Base-by-base conservation (phyloP, 345 rosid genomes). In the Theobroma cacao region DNA sequence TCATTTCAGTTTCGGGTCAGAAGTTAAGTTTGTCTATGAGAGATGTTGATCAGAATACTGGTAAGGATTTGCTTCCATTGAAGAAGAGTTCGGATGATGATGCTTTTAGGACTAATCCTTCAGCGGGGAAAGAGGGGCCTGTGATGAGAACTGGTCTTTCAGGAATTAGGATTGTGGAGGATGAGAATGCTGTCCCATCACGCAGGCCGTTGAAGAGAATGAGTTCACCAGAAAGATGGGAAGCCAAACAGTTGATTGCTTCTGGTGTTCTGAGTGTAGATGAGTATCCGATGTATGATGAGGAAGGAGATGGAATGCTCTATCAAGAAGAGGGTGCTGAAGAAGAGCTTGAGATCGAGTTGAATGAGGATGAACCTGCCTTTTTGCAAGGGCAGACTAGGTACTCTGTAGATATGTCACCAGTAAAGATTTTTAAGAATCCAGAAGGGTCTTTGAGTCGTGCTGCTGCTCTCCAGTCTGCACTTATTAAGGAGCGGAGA, bases 361-460 rank as follows among this genome's bases (percentile, higher is more conserved):
- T 93, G 86, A 95, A 95, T 34, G 97, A 93, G 71, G 97, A 92
- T 45, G 96, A 92, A 78, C 99, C 96, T 43, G 91, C 92, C 17
- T 93, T 93, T 81, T 86, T 95, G 82, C 89, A 88, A 55, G 98
- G 97, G 67, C 92, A 93, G 76, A 91, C 93, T 18, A 84, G 93
- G 84, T 83, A 86, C 68, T 84, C 94, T 53, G 89, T 84, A 43
- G 97, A 95, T 72, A 85, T 93, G 92, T 92, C 98, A 22, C 98
- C 96, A 0, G 96, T 95, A 72, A 95, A 93, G 89, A 93, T 95
- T 20, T 93, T 92, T 55, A 95, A 93, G 86, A 92, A 95, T 80
- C 98, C 97, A 0, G 96, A 93, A 85, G 99, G 97, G 5, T 95
- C 98, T 20, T 84, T 93, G 86, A 91, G 93, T 82, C 94, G 95